Base-by-base conservation (phyloP, 495 filamentous ascomycete species). In the Neurospora sp. region DNA sequence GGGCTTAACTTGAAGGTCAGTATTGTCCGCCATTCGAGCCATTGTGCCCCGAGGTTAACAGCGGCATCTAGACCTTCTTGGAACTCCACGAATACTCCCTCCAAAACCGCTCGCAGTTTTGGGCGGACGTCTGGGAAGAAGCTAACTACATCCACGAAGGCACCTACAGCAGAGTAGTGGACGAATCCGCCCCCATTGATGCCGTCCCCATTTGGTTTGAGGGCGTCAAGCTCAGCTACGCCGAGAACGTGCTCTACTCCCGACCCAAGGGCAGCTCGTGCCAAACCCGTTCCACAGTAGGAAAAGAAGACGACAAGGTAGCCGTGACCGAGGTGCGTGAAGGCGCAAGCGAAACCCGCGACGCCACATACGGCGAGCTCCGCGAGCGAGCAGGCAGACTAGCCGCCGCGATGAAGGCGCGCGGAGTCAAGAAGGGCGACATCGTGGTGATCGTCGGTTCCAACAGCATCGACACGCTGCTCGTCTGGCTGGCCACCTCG, bases 251-350 rank as follows among this genome's bases (percentile, higher is more conserved):
- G 41, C 82, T 91, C 39, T 91, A 81, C 80, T 83, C 86, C 41
- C 78, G 82, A 16, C 75, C 80, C 18, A 59, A 78, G 3, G 78
- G 78, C 35, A 73, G 77, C 22, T 75, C 74, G 37, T 78, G 81
- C 40, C 70, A 78, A 37, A 39, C 38, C n/a, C 77, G 80, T 14
- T 81, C 81, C 6, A 89, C 79, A 9, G 69, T 73, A 42, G 84
- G 85, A 42, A 95, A 95, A 81, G 91, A 93, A 76, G 90, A 93
- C 70, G 75, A 73, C 70, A 92, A 90, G 76, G 83, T 92, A 53
- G 91, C 90, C 31, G 71, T 90, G 41, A 92, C 89, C n/a, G 88
- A 91, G 78, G 86, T 93, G 20, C 87, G 92, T 38, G 92, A 95
- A 82, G 91, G 91, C 31, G 86, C 79, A 18, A 84, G 83, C 0